Base-by-base conservation (phyloP, 305 asterid genomes). In the Solanum hybrid region DNA sequence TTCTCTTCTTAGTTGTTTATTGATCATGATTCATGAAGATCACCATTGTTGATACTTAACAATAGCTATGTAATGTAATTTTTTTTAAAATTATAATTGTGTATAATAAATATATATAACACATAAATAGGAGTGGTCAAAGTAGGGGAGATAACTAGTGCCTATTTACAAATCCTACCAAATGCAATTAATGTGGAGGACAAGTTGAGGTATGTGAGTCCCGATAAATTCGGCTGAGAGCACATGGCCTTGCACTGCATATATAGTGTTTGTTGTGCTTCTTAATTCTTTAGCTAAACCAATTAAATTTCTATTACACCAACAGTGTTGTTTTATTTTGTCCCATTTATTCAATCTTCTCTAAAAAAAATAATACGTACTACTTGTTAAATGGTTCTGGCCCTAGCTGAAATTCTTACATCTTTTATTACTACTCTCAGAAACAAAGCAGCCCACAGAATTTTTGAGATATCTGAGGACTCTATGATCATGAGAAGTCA, bases 401-500 rank as follows among this genome's bases (percentile, higher is more conserved):
- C 11, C 20, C 37, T 22, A 22, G 16, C 40, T 37, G 17, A 71
- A 24, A 26, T 86, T 26, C 31, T 71, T 37, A 37, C 69, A 71
- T 84, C 69, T 87, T 84, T 84, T 84, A 46, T 27, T 40, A 10
- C 32, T 27, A 32, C 13, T 73, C 17, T 38, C 46, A 29, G 27
- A 27, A 42, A 75, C 31, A 51, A 17, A 38, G 22, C 76, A 88
- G 66, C 85, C 92, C 88, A 85, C 89, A 20, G 89, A 81, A 90
- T 64, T 20, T 34, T 17, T 37, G 46, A 73, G 87, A 88, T 22
- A 78, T 72, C 75, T 40, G 51, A 76, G 71, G 56, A 87, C 73
- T 32, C 32, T 5, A 35, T 60, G 86, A 85, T 73, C 36, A 24
- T 42, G 69, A 64, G 71, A 87, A 16, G 6, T 56, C 91, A 90